Evolutionary conservation across 495 filamentous ascomycete species (phyloP).

Genomic region (Lasiosphaeris hirsuta): DNA sequence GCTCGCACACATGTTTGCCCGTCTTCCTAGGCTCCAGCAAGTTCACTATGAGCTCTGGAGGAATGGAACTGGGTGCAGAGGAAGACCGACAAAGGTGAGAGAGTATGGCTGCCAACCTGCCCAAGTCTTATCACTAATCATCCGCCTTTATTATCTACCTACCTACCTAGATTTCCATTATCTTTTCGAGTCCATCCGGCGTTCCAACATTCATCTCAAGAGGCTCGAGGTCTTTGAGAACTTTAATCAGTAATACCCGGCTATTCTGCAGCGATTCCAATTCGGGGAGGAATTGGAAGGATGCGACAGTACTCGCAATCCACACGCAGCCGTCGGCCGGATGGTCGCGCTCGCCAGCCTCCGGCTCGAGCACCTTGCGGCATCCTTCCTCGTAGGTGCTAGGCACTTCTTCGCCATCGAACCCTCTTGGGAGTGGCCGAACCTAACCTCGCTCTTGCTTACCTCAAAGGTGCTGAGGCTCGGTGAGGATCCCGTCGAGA

Average conservation of each 20-base stretch:
- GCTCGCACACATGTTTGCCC: slow-evolving; percentile 31
- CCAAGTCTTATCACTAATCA: too few relatives aligned
- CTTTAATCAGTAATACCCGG: slow-evolving; percentile 30
- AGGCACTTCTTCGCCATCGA: slow-evolving; percentile 33
- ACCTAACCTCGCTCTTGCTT: slow-evolving; percentile 32
- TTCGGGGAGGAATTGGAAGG: slow-evolving; percentile 8
- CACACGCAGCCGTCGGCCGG: slow-evolving; percentile 24
- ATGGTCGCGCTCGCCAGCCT: slow-evolving; percentile 29
- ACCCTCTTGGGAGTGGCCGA: slow-evolving; percentile 36
- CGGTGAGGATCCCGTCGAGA: slow-evolving; percentile 23
- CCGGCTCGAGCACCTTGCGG: slow-evolving; percentile 35
- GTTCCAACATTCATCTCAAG: slow-evolving; percentile 23
- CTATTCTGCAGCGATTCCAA: slow-evolving; percentile 22
- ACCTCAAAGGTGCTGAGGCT: slow-evolving; percentile 31
- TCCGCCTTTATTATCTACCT: too few relatives aligned
- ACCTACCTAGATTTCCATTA: too few relatives aligned
- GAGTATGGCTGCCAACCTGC: too few relatives aligned
- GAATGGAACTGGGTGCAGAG: too few relatives aligned
- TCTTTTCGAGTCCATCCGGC: slow-evolving; percentile 29
- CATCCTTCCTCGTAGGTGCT: slow-evolving; percentile 37
- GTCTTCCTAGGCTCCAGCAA: slow-evolving; percentile 34
- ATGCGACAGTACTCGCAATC: slow-evolving; percentile 26
- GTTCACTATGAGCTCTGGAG: too few relatives aligned
- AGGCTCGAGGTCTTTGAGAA: slow-evolving; percentile 33
- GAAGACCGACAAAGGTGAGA: too few relatives aligned